Conservation (phyloP, 2,329 filamentous ascomycete genomes). For the Ophiocordyceps unilateralis region DNA sequence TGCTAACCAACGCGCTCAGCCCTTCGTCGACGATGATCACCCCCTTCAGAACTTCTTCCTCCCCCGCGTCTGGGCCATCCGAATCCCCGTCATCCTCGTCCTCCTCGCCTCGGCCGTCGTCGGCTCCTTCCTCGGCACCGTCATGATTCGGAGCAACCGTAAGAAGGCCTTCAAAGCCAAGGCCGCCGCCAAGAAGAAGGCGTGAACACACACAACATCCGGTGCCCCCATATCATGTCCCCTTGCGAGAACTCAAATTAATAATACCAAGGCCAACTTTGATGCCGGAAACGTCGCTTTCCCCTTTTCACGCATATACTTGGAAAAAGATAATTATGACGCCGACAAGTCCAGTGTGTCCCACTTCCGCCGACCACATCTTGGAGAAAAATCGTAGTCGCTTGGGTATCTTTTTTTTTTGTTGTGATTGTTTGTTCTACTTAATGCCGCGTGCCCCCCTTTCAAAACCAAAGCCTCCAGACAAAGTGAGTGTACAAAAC, state of each 20-base stretch:
- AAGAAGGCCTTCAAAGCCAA: conserved; percentile 95
- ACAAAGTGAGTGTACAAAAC: conserved; percentile 11
- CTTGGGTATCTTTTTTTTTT: conserved; percentile 18
- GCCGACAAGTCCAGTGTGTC: no score
- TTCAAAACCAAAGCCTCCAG: conserved; percentile 5
- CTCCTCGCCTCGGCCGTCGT: conserved; percentile 85
- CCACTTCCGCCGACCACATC: background rate
- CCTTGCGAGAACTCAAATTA: background rate
- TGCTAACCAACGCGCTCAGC: conserved; percentile 33
- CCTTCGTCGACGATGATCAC: conserved; percentile 92
- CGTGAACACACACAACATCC: conserved; percentile 23
- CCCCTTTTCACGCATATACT: background rate
- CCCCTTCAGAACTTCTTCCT: conserved; percentile 90
- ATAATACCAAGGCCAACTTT: conserved; percentile 3
- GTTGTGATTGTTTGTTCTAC: conserved; percentile 3
- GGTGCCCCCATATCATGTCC: conserved; percentile 1
- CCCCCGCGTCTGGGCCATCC: conserved; percentile 95
- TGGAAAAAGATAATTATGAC: background rate
- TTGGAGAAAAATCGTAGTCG: background rate
- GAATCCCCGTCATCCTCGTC: conserved; percentile 92
- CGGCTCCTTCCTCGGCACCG: conserved; percentile 84
- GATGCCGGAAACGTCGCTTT: background rate
- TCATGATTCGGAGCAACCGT: conserved; percentile 97
- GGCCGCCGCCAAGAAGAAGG: conserved; percentile 74
- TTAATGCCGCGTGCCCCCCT: conserved; percentile 4